phyloP scores from a whole-genome alignment of 352 stramenopile genomes.

The Blastocystis sp. region DNA sequence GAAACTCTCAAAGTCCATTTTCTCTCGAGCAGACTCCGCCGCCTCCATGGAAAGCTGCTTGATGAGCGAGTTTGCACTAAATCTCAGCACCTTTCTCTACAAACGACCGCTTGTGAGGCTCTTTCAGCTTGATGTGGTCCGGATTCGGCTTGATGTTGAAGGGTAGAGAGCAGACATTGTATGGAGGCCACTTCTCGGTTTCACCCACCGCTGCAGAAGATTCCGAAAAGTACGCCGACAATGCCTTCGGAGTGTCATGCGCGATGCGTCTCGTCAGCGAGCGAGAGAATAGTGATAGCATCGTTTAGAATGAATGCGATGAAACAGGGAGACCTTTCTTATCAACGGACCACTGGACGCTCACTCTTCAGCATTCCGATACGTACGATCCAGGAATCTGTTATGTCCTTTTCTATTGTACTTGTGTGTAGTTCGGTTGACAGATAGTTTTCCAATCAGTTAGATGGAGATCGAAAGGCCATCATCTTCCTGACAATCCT shows the following conservation, averaged over 20 bases:
- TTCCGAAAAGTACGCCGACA: background rate
- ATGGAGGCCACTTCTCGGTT: conserved; percentile 51
- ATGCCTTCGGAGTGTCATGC: background rate
- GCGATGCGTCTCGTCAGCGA: background rate
- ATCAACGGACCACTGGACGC: background rate
- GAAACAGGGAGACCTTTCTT: background rate
- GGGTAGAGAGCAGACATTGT: conserved; percentile 50
- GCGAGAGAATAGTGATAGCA: background rate
- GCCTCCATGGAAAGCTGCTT: conserved; percentile 35
- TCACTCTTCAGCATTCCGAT: background rate
- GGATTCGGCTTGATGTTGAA: conserved; percentile 55
- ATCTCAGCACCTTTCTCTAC: background rate
- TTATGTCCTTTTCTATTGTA: background rate
- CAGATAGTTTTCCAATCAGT: background rate
- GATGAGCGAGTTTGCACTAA: conserved; percentile 45
- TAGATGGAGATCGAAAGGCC: conserved; percentile 2
- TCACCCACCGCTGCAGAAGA: background rate
- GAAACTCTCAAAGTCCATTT: conserved; percentile 47
- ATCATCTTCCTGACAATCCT: conserved; percentile 72
- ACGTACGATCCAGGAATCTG: background rate
- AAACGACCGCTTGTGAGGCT: conserved; percentile 34
- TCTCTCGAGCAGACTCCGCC: conserved; percentile 8
- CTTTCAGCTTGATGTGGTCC: conserved; percentile 53
- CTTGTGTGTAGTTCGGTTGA: background rate
- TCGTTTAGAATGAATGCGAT: background rate